phyloP scores from a whole-genome alignment of 768 basidiomycete genomes.

The Suillus discolor region DNA sequence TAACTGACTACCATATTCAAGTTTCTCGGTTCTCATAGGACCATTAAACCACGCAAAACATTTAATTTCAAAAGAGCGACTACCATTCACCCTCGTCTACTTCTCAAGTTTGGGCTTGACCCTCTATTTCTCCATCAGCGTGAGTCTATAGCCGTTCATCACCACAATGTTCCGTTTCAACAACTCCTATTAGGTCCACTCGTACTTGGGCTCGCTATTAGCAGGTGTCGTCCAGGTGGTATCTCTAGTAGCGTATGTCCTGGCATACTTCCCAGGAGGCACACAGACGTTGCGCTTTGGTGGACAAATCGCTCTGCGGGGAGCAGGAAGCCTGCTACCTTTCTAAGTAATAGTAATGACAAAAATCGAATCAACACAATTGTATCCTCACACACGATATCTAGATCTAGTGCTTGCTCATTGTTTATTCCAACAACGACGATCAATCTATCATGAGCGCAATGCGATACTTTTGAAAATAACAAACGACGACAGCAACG shows the following conservation, averaged over 20 bases:
- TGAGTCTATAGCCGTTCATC: slow-evolving; percentile 41
- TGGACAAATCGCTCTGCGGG: slow-evolving; percentile 77
- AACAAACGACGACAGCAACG: background rate
- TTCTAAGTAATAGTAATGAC: slow-evolving; percentile 45
- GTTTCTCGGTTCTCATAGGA: slow-evolving; percentile 85
- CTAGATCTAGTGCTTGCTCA: slow-evolving; percentile 5
- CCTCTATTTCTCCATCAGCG: slow-evolving; percentile 89
- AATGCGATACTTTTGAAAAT: slow-evolving; percentile 8
- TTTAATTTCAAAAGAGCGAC: slow-evolving; percentile 74
- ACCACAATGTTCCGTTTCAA: slow-evolving; percentile 6
- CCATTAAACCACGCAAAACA: slow-evolving; percentile 94
- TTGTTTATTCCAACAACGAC: background rate
- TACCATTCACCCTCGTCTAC: slow-evolving; percentile 85
- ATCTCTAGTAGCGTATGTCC: slow-evolving; percentile 84
- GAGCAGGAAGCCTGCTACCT: slow-evolving; percentile 82
- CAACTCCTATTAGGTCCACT: slow-evolving; percentile 58
- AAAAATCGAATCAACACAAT: background rate
- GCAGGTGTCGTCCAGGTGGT: slow-evolving; percentile 80
- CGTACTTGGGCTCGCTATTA: slow-evolving; percentile 85
- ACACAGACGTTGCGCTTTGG: slow-evolving; percentile 80
- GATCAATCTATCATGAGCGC: background rate
- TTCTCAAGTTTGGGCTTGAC: slow-evolving; percentile 83
- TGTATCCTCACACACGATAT: slow-evolving; percentile 8
- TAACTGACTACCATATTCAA: slow-evolving; percentile 26
- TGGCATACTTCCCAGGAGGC: slow-evolving; percentile 96